Evolutionary conservation across 2,329 filamentous ascomycete genomes (phyloP), one percentile per base, ranked within the genome.

Genomic region (Pseudocercospora eumusae): DNA sequence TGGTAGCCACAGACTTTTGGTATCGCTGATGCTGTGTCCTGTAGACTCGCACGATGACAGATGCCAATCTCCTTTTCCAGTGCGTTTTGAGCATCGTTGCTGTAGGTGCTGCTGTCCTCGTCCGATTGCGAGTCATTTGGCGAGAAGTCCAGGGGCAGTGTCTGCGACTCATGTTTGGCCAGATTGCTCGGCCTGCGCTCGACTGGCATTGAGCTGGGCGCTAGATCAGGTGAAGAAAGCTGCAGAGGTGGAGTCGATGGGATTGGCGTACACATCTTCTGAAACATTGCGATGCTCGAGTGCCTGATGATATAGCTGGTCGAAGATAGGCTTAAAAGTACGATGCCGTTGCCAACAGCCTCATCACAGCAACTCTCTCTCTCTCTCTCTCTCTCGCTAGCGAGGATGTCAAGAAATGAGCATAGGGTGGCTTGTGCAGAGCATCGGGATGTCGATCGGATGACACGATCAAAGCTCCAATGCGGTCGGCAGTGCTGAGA

Each of bases 121-220:
- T 52, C 47, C 8, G 47, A 52, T 10, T 52, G 47, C 23, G 47
- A 52, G 25, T 4, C 25, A 28, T 52, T 28, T 10, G 18, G 21
- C 15, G 47, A 52, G 1, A 52, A 21, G 23, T 52, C 47, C 47
- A 52, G 23, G 25, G 47, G 47, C 15, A 52, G 47, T 25, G 47
- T 52, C 47, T 52, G 47, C 15, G 47, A 52, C 15, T 52, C 47
- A 25, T 52, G 47, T 25, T 28, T 52, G 20, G 47, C 47, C 11
- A 52, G 47, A 52, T 52, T 28, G 47, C 47, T 52, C 23, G 47
- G 47, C 47, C 47, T 28, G 25, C 47, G 47, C 47, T 52, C 47
- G 47, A 52, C 47, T 28, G 47, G 25, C 47, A 52, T 52, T 52
- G 47, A 28, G 47, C 47, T 27, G 25, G 23, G 47, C 18, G 47